Conservation (phyloP, 2,329 filamentous ascomycete species). For the Pyricularia sp. region DNA sequence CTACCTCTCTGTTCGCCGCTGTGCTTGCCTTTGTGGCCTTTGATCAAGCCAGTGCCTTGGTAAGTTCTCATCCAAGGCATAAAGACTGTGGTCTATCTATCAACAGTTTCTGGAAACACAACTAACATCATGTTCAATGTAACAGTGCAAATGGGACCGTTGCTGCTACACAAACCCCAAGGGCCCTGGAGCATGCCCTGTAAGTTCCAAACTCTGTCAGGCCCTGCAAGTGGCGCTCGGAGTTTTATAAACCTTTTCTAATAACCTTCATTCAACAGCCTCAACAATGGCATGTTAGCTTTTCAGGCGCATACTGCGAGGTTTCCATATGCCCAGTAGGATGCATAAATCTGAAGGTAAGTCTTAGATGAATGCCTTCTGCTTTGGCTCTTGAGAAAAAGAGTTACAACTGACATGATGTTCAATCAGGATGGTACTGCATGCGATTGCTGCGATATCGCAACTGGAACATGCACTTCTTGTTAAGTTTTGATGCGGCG, state of each 20-base stretch:
- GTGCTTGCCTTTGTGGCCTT: constrained; percentile 1
- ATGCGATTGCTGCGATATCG: background rate
- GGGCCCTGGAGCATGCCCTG: constrained; percentile 2
- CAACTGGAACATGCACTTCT: background rate
- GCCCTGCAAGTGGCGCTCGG: too few species aligned
- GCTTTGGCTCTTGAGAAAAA: too few species aligned
- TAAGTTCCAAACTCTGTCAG: background rate
- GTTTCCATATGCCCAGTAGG: constrained; percentile 1
- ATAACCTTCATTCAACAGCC: background rate
- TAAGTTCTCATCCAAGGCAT: background rate
- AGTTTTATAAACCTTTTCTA: background rate
- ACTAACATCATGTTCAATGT: background rate
- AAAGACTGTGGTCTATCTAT: too few species aligned
- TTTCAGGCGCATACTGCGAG: background rate
- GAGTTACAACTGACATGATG: background rate
- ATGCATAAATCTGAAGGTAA: background rate
- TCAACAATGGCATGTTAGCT: background rate
- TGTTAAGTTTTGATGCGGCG: background rate
- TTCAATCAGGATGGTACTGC: background rate
- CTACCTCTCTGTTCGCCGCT: background rate
- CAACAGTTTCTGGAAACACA: background rate
- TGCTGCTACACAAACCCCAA: constrained; percentile 4
- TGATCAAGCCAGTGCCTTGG: background rate
- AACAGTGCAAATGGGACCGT: background rate
- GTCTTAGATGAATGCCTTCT: background rate